These are phyloP conservation scores for Pisolithus tinctorius DNA, from an alignment of 768 basidiomycete species.

Conservation along the genomic window DNA sequence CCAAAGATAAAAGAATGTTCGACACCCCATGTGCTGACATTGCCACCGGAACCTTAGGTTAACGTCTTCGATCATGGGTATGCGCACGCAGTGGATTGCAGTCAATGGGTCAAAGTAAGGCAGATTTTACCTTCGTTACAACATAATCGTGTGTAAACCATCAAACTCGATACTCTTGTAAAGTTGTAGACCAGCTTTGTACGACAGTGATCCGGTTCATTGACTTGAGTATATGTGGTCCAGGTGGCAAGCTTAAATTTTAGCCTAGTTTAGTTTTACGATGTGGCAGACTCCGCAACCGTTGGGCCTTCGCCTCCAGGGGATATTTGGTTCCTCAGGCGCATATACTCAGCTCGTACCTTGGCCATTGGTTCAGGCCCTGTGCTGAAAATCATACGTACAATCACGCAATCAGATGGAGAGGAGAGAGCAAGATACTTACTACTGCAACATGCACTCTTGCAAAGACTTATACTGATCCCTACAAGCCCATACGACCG, in stretches of 20 bases:
- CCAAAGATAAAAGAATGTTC: not conserved
- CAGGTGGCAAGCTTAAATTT: too few species aligned
- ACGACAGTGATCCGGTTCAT: too few species aligned
- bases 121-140: not conserved
- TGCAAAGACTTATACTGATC: slow-evolving; percentile 63
- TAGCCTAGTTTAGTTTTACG: too few species aligned
- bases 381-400: slow-evolving; percentile 39
- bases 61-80: slow-evolving; percentile 64
- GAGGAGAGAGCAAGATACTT: slow-evolving; percentile 24
- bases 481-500: slow-evolving; percentile 81
- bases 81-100: slow-evolving; percentile 58
- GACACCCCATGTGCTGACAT: slow-evolving; percentile 1
- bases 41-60: slow-evolving; percentile 35
- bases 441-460: slow-evolving; percentile 78
- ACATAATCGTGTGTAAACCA: not conserved
- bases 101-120: slow-evolving; percentile 39
- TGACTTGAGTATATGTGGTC: too few species aligned
- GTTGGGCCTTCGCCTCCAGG: not conserved
- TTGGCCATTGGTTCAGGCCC: slow-evolving; percentile 67
- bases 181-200: too few species aligned
- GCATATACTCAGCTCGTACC: slow-evolving; percentile 67
- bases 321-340: slow-evolving; percentile 41
- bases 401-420: not conserved
- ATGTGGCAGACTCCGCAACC: not conserved
- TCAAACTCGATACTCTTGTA: not conserved